Evolutionary conservation across 2,329 filamentous ascomycete genomes (phyloP).

Genomic region (Fusarium acutatum): DNA sequence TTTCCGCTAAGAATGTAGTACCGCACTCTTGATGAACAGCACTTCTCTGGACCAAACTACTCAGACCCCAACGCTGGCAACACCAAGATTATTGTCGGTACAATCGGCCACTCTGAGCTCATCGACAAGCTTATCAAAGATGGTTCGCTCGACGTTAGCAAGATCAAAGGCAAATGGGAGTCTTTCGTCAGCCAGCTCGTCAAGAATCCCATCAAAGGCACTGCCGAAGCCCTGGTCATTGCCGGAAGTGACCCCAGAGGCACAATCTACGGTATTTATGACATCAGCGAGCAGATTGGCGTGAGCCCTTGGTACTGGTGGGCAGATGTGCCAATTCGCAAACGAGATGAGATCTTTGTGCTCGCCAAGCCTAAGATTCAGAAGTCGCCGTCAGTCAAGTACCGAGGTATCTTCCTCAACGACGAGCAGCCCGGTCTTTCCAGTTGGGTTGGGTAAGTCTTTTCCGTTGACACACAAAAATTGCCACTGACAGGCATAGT

Average conservation of each 20-base stretch:
- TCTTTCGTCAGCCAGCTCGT: slow-evolving; percentile 69
- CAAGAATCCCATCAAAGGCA: slow-evolving; percentile 53
- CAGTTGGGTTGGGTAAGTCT: slow-evolving; percentile 54
- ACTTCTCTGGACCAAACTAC: slow-evolving; percentile 53
- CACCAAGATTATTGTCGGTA: slow-evolving; percentile 73
- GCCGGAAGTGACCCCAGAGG: slow-evolving; percentile 67
- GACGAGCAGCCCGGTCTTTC: slow-evolving; percentile 59
- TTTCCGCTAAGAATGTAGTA: slow-evolving; percentile 8
- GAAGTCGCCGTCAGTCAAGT: slow-evolving; percentile 65
- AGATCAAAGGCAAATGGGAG: slow-evolving; percentile 73
- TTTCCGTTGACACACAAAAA: rapidly evolving
- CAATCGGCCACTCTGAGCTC: slow-evolving; percentile 70
- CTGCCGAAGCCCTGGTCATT: slow-evolving; percentile 60
- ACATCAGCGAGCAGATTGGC: slow-evolving; percentile 68
- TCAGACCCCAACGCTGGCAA: slow-evolving; percentile 52
- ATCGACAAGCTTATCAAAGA: slow-evolving; percentile 48
- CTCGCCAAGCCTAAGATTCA: slow-evolving; percentile 44
- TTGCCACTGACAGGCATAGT: not conserved
- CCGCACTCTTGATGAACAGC: slow-evolving; percentile 24
- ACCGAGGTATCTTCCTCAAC: slow-evolving; percentile 70
- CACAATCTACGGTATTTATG: slow-evolving; percentile 68
- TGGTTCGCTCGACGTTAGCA: slow-evolving; percentile 52
- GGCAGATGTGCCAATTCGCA: slow-evolving; percentile 63
- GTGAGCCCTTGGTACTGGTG: slow-evolving; percentile 66
- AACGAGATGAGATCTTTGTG: slow-evolving; percentile 59